Base-by-base conservation (phyloP, 192 early-diverging fungal genomes). In the Bifiguratus adelaidae region DNA sequence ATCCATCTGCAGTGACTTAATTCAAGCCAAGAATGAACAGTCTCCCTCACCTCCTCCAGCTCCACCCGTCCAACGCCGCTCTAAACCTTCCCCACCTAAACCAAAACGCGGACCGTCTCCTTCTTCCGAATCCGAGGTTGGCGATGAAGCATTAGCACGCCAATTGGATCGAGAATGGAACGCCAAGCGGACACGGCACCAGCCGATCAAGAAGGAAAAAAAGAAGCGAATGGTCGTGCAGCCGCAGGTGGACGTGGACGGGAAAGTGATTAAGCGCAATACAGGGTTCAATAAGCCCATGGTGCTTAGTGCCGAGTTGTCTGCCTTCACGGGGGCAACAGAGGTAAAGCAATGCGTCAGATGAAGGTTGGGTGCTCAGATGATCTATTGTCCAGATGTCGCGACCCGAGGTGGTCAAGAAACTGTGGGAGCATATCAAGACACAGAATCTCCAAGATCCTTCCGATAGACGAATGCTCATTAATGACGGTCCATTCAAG, bases 341-440 rank as follows among this genome's bases (percentile, higher is more conserved):
- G 65, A 71, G 52, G 69, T 71, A 55, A 44, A 18, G 9, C 3
- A 23, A 42, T 34, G 23, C 15, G 32, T 41, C 19, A 35, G 19
- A 0, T 38, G 28, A 24, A 52, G 30, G n/a, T 30, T 1, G 15
- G 2, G 21, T 25, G 13, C 3, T 35, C 3, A 28, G 7, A 8
- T 30, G 13, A 20, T 5, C 28, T 6, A 38, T 23, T 37, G 3
- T 24, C n/a, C 59, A 78, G 71, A 48, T 83, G 32, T 68, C 78
- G 1, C 52, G 78, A 23, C 67, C 63, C 15, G 68, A 79, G 47
- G 76, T 79, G 0, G 77, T 81, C 20, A 81, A 80, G 54, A 53
- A 56, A 2, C 44, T 81, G 3, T 81, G 78, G 78, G 52, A 35
- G 7, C 74, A 81, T 44, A 81, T 81, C 50, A 81, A 79, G 18